Evolutionary conservation across 495 filamentous ascomycete genomes (phyloP).

Genomic region (Echria macrotheca): DNA sequence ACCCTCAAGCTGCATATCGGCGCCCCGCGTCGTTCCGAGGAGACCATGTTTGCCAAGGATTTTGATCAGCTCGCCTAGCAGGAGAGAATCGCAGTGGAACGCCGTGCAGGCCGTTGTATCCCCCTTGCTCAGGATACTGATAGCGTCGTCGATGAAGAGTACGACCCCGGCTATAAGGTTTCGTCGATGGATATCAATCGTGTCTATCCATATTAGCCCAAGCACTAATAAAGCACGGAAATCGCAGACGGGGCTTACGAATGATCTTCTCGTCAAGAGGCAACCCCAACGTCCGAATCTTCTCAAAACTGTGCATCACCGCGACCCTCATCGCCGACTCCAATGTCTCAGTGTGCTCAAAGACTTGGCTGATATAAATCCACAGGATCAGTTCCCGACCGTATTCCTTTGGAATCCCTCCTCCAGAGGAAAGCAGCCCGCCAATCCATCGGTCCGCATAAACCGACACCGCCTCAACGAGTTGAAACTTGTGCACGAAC

Average conservation of each 20-base stretch:
- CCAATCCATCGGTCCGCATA: not conserved
- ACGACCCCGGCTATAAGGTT: not conserved
- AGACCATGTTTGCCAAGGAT: not conserved
- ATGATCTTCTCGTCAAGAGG: not conserved
- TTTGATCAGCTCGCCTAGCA: conserved; percentile 1
- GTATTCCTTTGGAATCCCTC: not conserved
- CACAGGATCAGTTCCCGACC: not conserved
- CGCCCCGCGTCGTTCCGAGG: too few species aligned
- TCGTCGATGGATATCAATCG: not conserved
- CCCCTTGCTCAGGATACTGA: not conserved
- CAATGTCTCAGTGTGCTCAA: not conserved
- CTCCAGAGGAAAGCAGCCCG: not conserved
- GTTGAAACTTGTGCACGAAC: not conserved
- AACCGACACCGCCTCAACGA: not conserved
- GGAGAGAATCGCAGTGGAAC: not conserved
- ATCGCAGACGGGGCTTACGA: not conserved
- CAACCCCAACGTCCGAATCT: not conserved
- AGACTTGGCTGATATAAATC: not conserved
- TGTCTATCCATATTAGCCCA: not conserved
- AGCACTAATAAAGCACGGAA: not conserved
- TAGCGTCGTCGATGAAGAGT: not conserved
- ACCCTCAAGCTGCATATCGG: too few species aligned
- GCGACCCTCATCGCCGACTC: not conserved
- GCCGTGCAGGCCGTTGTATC: not conserved
- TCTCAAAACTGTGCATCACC: not conserved